These are phyloP conservation scores for Malus fusca DNA, from an alignment of 306 rosid species.

Conservation along the genomic window DNA sequence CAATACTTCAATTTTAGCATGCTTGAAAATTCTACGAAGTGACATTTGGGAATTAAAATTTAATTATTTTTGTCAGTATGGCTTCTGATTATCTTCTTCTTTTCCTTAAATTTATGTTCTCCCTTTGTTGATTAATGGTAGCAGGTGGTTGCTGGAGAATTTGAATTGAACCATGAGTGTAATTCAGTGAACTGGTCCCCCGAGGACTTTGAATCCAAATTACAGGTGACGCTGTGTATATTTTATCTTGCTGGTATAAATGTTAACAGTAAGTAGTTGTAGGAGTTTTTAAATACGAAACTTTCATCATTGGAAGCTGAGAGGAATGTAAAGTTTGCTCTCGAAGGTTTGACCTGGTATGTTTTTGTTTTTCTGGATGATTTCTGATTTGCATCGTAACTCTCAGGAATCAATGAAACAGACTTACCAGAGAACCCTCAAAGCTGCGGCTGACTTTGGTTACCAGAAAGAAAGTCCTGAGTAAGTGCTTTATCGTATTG, in stretches of 20 bases:
- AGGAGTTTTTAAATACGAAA: background rate
- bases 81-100: background rate
- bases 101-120: background rate
- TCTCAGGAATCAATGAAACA: conserved; percentile 89
- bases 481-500: conserved; percentile 42
- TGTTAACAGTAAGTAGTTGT: conserved; percentile 1
- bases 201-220: conserved; percentile 82
- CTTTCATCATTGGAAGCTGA: background rate
- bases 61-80: background rate
- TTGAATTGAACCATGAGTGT: conserved; percentile 80
- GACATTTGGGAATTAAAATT: background rate
- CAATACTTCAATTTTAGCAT: background rate
- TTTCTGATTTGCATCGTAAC: conserved; percentile 13
- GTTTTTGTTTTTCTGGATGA: background rate
- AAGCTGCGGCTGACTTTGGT: conserved; percentile 77
- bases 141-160: conserved; percentile 97
- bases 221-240: conserved; percentile 49
- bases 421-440: conserved; percentile 82
- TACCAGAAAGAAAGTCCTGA: conserved; percentile 90
- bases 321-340: background rate
- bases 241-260: background rate
- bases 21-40: background rate
- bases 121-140: background rate
- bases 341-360: background rate
- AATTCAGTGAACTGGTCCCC: conserved; percentile 92